Conservation (phyloP, 2,329 filamentous ascomycete genomes). For the Niveomyces coronatus region DNA sequence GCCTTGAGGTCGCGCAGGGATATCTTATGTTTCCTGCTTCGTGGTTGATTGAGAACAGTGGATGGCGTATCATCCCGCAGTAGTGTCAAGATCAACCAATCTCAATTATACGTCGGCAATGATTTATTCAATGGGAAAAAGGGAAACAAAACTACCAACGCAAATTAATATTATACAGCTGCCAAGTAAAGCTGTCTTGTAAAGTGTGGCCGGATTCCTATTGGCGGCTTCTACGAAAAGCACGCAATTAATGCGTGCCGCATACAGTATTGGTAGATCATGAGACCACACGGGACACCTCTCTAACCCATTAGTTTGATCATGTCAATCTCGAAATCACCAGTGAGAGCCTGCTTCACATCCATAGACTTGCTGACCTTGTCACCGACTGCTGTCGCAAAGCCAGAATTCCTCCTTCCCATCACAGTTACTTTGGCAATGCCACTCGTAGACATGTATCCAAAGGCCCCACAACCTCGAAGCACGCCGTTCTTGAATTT, state of each 20-base stretch:
- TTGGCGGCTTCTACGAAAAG: too few relatives aligned
- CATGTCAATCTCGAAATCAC: constrained; percentile 4
- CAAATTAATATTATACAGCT: too few relatives aligned
- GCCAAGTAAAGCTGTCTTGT: too few relatives aligned
- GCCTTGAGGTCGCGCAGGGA: constrained; percentile 40
- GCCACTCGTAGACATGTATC: constrained; percentile 32
- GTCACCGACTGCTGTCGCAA: background rate
- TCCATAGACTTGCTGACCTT: background rate
- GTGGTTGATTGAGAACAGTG: constrained; percentile 1
- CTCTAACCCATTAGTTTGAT: background rate
- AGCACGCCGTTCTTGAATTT: constrained; percentile 42
- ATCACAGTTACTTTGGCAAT: constrained; percentile 39
- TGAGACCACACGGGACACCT: background rate
- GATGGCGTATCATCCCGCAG: too few relatives aligned
- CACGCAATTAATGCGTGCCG: too few relatives aligned
- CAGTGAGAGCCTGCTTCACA: constrained; percentile 7
- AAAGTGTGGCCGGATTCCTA: too few relatives aligned
- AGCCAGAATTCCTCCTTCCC: constrained; percentile 15
- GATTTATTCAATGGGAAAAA: too few relatives aligned
- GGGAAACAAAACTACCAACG: too few relatives aligned
- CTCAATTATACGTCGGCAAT: too few relatives aligned
- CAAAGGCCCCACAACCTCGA: constrained; percentile 38
- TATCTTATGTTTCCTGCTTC: constrained; percentile 13
- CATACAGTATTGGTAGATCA: too few relatives aligned
- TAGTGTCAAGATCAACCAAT: too few relatives aligned